Evolutionary conservation across 2,329 filamentous ascomycete genomes (phyloP).

Genomic region (Aureobasidium uvarum): DNA sequence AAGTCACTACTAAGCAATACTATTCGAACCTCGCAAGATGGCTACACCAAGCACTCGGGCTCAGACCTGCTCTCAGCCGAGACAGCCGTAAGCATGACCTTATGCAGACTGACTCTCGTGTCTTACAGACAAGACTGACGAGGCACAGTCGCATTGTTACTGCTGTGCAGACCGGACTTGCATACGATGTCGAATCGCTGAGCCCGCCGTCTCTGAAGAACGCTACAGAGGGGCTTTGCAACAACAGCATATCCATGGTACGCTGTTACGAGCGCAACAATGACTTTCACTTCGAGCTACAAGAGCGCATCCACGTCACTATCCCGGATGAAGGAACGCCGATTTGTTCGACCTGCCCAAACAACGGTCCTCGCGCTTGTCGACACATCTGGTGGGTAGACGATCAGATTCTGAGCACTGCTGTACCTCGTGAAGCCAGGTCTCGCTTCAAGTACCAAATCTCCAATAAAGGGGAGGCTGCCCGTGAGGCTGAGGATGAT

Average conservation of each 20-base stretch:
- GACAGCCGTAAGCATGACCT: neutral
- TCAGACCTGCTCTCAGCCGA: neutral
- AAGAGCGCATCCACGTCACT: neutral
- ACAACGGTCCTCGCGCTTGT: neutral
- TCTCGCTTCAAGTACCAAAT: neutral
- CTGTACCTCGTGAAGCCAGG: neutral
- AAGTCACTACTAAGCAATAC: neutral
- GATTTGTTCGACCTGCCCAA: neutral
- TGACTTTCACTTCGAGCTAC: conserved; percentile 16
- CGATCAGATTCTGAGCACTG: neutral
- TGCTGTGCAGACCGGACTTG: neutral
- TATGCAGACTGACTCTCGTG: neutral
- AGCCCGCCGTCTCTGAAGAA: neutral
- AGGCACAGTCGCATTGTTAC: neutral
- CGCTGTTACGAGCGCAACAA: conserved; percentile 11
- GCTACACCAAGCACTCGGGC: neutral
- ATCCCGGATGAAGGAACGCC: neutral
- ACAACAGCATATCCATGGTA: neutral
- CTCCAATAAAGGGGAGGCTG: neutral
- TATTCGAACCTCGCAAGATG: neutral
- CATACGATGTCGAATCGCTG: neutral
- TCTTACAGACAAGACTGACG: neutral
- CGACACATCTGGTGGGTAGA: conserved; percentile 18
- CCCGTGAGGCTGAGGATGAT: neutral
- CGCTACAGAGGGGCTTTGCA: neutral